Evolutionary conservation across 2,329 filamentous ascomycete species (phyloP).

Genomic region (Falciphora oryzae): DNA sequence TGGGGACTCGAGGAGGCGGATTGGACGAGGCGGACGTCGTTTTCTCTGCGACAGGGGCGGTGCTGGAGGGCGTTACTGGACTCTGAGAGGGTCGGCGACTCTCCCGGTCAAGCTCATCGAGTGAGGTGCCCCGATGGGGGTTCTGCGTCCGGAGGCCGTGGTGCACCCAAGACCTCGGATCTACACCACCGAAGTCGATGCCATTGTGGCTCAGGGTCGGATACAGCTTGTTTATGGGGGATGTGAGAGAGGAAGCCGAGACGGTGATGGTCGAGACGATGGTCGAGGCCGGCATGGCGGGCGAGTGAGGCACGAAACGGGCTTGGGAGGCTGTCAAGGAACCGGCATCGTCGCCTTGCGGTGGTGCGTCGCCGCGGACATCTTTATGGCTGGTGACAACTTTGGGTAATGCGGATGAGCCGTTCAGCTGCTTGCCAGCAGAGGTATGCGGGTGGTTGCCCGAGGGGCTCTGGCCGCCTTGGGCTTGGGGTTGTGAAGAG

Average conservation of each 20-base stretch:
- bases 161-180: constrained; percentile 4
- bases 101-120: constrained; percentile 2
- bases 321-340: constrained; percentile 2
- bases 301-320: constrained; percentile 3
- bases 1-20: background rate
- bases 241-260: background rate
- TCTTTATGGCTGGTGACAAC: constrained; percentile 1
- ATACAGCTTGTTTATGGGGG: background rate
- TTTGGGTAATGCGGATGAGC: background rate
- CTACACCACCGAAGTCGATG: constrained; percentile 1
- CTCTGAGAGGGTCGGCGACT: background rate
- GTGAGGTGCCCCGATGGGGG: background rate
- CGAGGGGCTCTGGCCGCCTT: constrained; percentile 5
- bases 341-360: background rate
- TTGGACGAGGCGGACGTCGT: background rate
- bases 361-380: constrained; percentile 5
- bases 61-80: background rate
- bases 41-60: background rate
- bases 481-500: background rate
- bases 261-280: constrained; percentile 4
- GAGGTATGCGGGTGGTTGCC: constrained; percentile 2
- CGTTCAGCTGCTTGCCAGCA: background rate
- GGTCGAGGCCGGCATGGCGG: constrained; percentile 9
- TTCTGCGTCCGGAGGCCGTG: constrained; percentile 7
- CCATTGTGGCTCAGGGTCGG: background rate